These are phyloP conservation scores for Epichloe gansuensis DNA, from an alignment of 2,329 filamentous ascomycete genomes.

Conservation along the genomic window DNA sequence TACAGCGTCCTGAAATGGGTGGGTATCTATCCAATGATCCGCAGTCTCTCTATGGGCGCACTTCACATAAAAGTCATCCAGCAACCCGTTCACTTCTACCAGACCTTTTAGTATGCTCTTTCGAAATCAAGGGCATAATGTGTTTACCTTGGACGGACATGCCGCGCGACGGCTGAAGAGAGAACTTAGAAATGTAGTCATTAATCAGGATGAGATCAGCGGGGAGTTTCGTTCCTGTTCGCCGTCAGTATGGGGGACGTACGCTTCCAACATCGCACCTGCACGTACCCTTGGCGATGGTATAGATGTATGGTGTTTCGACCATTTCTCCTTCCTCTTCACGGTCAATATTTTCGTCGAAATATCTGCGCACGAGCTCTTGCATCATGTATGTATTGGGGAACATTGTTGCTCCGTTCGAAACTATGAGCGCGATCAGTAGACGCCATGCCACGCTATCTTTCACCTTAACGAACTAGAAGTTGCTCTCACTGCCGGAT, in stretches of 20 bases:
- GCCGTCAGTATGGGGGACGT: no score
- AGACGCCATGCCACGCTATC: not conserved
- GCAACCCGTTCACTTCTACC: conserved; percentile 8
- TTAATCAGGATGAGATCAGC: conserved; percentile 9
- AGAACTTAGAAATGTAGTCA: conserved; percentile 8
- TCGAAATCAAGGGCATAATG: not conserved
- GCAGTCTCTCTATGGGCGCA: conserved; percentile 2
- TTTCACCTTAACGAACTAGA: not conserved
- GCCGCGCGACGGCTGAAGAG: conserved; percentile 10
- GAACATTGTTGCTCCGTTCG: conserved; percentile 11
- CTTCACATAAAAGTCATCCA: conserved; percentile 8
- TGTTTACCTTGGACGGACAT: conserved; percentile 9
- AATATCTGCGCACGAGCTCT: conserved; percentile 7
- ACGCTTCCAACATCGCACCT: no score
- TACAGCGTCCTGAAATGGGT: conserved; percentile 7
- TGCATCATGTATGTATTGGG: conserved; percentile 12
- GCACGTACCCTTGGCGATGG: conserved; percentile 7
- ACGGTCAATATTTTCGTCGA: conserved; percentile 9
- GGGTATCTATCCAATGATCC: conserved; percentile 3
- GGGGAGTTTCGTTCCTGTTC: conserved; percentile 6
- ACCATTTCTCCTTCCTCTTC: conserved; percentile 1
- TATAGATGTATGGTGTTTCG: conserved; percentile 9
- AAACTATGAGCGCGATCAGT: conserved; percentile 4
- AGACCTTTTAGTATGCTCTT: not conserved
- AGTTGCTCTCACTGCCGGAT: conserved; percentile 4